Percentiles rank a stretch among this genome's conserved stretches.
Conservation (phyloP, 768 basidiomycete species). For the Scleroderma citrinum region DNA sequence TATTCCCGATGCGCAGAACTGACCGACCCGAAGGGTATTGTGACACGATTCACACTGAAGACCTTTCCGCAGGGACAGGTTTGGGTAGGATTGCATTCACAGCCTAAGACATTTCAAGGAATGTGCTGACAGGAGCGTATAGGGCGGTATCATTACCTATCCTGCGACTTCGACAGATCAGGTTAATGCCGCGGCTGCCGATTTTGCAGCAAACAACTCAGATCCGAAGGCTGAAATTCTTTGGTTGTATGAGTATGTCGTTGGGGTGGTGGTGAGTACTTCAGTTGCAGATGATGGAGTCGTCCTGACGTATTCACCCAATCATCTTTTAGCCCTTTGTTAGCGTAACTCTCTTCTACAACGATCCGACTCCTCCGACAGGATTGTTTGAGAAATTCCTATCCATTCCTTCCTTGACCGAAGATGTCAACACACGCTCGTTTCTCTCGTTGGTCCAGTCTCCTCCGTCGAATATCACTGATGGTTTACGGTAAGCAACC, state of each 20-base stretch:
- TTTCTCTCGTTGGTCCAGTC: constrained; percentile 21
- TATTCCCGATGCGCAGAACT: background rate
- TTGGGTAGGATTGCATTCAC: constrained; percentile 40
- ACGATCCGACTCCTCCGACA: constrained; percentile 32
- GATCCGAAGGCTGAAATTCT: constrained; percentile 32
- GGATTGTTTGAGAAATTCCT: constrained; percentile 28
- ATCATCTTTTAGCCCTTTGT: background rate
- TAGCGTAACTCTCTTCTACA: constrained; percentile 48
- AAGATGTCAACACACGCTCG: constrained; percentile 14
- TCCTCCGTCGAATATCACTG: constrained; percentile 11
- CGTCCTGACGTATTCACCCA: no score
- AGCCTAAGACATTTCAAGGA: background rate
- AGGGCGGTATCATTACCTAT: constrained; percentile 49
- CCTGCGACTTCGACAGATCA: constrained; percentile 8
- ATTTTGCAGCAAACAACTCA: constrained; percentile 13
- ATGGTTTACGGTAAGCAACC: constrained; percentile 19
- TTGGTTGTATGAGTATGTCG: constrained; percentile 33
- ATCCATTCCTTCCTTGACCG: constrained; percentile 5
- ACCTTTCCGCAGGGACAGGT: constrained; percentile 50
- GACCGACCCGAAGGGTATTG: constrained; percentile 40
- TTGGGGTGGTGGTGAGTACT: no score
- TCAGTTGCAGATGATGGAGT: no score
- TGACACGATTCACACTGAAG: constrained; percentile 51
- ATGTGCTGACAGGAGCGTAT: no score
- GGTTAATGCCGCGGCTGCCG: constrained; percentile 14